Conservation (phyloP, 495 filamentous ascomycete species). For the Collariella sp. region DNA sequence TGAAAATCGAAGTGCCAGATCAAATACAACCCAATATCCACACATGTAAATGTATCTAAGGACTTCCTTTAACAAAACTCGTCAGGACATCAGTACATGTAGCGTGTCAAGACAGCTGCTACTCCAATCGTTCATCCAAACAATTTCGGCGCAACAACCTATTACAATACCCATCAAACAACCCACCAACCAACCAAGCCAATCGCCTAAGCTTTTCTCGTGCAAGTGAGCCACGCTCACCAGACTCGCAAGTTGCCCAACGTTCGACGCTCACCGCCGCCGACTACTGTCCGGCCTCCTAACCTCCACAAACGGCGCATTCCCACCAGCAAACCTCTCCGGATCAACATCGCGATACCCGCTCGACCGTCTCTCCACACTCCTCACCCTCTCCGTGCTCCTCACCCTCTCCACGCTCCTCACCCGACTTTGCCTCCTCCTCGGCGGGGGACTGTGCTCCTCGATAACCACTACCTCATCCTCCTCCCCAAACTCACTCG, state of each 20-base stretch:
- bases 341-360: conserved; percentile 29
- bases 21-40: too few species aligned
- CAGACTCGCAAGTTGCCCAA: too few species aligned
- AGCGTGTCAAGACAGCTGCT: too few species aligned
- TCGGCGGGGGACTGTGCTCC: conserved; percentile 30
- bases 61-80: too few species aligned
- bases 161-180: too few species aligned
- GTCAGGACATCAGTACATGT: too few species aligned
- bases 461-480: conserved; percentile 43
- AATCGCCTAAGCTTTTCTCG: too few species aligned
- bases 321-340: conserved; percentile 26
- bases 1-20: too few species aligned
- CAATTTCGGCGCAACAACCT: neutral
- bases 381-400: conserved; percentile 28
- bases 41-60: too few species aligned
- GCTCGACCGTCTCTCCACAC: conserved; percentile 27
- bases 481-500: conserved; percentile 7
- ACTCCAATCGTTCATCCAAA: neutral
- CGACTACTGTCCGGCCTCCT: conserved; percentile 24
- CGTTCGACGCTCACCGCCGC: conserved; percentile 8
- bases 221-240: too few species aligned
- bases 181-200: too few species aligned
- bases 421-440: conserved; percentile 26
- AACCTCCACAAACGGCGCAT: conserved; percentile 23
- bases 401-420: conserved; percentile 29